phyloP scores from a whole-genome alignment of 306 rosid species.

The Casuarina glauca region DNA sequence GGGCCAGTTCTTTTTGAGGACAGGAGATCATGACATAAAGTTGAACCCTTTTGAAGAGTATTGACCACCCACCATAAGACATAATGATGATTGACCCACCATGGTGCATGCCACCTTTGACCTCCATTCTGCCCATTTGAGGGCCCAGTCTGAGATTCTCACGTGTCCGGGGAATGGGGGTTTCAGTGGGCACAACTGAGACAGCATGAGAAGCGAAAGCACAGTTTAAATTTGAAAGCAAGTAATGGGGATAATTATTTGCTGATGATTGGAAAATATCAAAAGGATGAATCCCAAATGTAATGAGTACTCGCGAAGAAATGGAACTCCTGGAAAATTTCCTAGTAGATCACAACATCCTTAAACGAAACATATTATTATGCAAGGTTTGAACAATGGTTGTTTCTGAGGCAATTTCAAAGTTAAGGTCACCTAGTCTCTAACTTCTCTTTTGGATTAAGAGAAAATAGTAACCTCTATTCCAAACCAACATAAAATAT shows the following conservation, averaged over 20 bases:
- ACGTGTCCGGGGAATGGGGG: neutral
- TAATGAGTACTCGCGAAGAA: neutral
- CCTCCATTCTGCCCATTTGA: neutral
- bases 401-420: neutral
- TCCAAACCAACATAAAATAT: neutral
- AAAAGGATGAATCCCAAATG: neutral
- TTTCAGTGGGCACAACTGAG: neutral
- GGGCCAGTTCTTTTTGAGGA: neutral
- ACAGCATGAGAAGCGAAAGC: neutral
- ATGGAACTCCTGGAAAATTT: neutral
- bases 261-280: slow-evolving; percentile 8
- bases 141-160: neutral
- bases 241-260: neutral
- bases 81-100: neutral
- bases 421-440: neutral
- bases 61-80: neutral
- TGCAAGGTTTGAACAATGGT: neutral
- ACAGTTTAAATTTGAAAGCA: neutral
- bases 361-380: neutral
- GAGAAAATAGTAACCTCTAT: neutral
- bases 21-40: neutral
- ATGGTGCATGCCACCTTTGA: neutral
- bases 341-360: neutral
- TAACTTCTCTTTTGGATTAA: neutral
- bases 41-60: neutral